These are phyloP conservation scores for Coemansia furcata DNA, from an alignment of 192 early-diverging fungal species.

Conservation along the genomic window DNA sequence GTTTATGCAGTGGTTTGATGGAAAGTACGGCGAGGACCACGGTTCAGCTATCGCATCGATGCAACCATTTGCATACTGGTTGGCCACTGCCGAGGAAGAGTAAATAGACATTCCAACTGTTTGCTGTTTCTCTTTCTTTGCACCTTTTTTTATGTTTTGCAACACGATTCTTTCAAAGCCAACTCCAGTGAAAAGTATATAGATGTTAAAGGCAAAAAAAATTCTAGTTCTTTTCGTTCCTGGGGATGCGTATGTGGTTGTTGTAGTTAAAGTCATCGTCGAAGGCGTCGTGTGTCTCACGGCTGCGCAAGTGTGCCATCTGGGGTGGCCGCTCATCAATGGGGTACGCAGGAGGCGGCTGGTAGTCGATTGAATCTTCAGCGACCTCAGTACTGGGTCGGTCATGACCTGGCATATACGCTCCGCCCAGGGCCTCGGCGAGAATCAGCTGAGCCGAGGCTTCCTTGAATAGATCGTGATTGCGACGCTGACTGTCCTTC, in stretches of 20 bases:
- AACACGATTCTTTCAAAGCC: background rate
- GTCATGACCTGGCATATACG: background rate
- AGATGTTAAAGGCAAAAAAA: background rate
- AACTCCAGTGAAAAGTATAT: background rate
- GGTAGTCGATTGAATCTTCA: background rate
- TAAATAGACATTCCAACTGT: constrained; percentile 20
- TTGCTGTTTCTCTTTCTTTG: background rate
- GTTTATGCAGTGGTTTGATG: constrained; percentile 62
- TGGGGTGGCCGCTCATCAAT: constrained; percentile 1
- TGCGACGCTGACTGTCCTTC: background rate
- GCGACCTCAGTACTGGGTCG: background rate
- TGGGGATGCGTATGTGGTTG: constrained; percentile 5
- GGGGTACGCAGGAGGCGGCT: constrained; percentile 1
- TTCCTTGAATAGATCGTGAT: background rate
- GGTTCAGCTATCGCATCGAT: constrained; percentile 55
- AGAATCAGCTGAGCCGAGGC: constrained; percentile 1
- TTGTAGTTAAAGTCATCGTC: constrained; percentile 8
- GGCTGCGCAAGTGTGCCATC: background rate
- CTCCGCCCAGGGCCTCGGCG: constrained; percentile 1
- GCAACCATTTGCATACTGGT: constrained; percentile 77
- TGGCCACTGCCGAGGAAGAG: constrained; percentile 82
- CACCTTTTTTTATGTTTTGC: background rate
- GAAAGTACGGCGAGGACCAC: constrained; percentile 39
- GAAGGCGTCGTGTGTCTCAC: background rate
- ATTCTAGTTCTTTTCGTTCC: background rate